Evolutionary conservation across 352 stramenopile genomes (phyloP).

Genomic region (Phytophthora cajani): DNA sequence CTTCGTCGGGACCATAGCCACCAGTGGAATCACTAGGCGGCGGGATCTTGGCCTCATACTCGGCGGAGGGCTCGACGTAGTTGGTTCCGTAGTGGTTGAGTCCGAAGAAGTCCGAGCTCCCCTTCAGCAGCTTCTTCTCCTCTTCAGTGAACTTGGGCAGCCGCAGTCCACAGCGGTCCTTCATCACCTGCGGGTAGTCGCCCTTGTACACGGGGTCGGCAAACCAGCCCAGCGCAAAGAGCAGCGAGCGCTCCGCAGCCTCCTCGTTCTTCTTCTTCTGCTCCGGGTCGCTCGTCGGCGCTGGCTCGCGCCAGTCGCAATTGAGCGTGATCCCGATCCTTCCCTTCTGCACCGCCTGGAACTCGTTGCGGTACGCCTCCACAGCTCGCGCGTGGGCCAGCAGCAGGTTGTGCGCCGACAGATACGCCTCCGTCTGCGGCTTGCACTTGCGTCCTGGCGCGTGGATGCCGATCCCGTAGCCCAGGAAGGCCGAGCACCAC

Average conservation of each 20-base stretch:
- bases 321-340: constrained; percentile 93
- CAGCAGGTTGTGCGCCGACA: constrained; percentile 88
- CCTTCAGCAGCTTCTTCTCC: constrained; percentile 80
- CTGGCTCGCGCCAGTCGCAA: constrained; percentile 90
- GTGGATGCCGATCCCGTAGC: constrained; percentile 86
- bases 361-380: constrained; percentile 83
- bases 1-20: constrained; percentile 46
- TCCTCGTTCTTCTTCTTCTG: constrained; percentile 64
- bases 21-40: constrained; percentile 42
- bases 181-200: constrained; percentile 95
- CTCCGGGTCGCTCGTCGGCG: constrained; percentile 49
- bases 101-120: constrained; percentile 93
- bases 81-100: constrained; percentile 94
- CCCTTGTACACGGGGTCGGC: constrained; percentile 92
- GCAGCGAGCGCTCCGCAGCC: constrained; percentile 80
- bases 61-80: constrained; percentile 51
- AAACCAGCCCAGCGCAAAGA: constrained; percentile 93
- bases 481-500: constrained; percentile 86
- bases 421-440: constrained; percentile 74
- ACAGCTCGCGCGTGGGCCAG: constrained; percentile 88
- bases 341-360: constrained; percentile 66
- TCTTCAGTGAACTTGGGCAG: constrained; percentile 91
- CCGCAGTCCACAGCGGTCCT: constrained; percentile 74
- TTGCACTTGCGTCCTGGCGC: constrained; percentile 71
- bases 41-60: constrained; percentile 47